Base-by-base conservation (phyloP, 108 stramenopile species). In the Mediolabrus comicus region DNA sequence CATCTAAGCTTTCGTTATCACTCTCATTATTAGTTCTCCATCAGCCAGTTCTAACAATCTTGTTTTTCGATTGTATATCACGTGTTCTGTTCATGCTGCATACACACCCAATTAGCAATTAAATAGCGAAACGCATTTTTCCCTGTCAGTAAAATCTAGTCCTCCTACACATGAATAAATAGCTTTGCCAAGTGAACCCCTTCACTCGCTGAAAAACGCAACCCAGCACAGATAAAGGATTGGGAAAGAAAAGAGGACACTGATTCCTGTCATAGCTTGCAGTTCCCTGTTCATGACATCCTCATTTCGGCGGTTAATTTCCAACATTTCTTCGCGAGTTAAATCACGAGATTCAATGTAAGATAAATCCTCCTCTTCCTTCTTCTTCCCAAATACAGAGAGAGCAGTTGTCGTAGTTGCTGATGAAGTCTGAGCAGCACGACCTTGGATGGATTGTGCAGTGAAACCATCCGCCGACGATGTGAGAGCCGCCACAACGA, bases 151-250 rank as follows among this genome's bases (percentile, higher is more conserved):
- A n/a, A n/a, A n/a, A n/a, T n/a, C n/a, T n/a, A n/a, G n/a, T n/a
- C n/a, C n/a, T n/a, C n/a, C n/a, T n/a, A 49, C 3, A 19, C n/a
- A 7, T 46, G 19, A 46, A 46, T 49, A n/a, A n/a, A n/a, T n/a
- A n/a, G n/a, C n/a, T n/a, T n/a, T 13, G 34, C 19, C 12, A 17
- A 55, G n/a, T n/a, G n/a, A n/a, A n/a, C n/a, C n/a, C n/a, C n/a
- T 38, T 82, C 60, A 82, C 4, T 92, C 91, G 65, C 80, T 70
- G 74, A 91, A 94, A 71, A 94, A 94, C 12, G 90, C 92, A 49
- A 94, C 92, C 90, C 90, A 94, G 62, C 90, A 91, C 8, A 94
- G 82, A 62, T 94, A 94, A 25, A 94, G 71, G 54, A 94, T 94
- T 27, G 92, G 92, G 41, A 94, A 56, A 16, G 77, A 80, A 54